A percentile compares a stretch with the other conserved stretches of the same genome.
phyloP scores from a whole-genome alignment of 495 filamentous ascomycete species.

The Bryoglossum gracile region DNA sequence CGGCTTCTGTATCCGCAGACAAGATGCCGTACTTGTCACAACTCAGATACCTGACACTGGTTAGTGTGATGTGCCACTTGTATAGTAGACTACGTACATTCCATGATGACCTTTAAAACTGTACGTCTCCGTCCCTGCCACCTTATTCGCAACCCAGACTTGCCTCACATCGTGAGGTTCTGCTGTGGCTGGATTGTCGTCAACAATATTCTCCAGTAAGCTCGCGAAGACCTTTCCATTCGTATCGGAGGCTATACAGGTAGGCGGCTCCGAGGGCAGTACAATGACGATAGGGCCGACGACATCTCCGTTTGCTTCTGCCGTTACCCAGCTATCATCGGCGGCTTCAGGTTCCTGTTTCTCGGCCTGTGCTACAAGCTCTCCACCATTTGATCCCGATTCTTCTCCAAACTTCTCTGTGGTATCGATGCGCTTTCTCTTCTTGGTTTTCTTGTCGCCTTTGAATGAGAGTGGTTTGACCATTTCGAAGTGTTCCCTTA shows the following conservation, averaged over 20 bases:
- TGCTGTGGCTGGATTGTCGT: slow-evolving; percentile 66
- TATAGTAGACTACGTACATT: slow-evolving; percentile 42
- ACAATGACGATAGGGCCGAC: slow-evolving; percentile 78
- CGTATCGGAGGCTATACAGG: slow-evolving; percentile 74
- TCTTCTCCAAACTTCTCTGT: slow-evolving; percentile 28
- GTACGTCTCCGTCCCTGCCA: slow-evolving; percentile 72
- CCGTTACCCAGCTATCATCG: slow-evolving; percentile 86
- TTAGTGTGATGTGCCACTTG: background rate
- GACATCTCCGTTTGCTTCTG: slow-evolving; percentile 66
- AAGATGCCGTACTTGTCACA: slow-evolving; percentile 80
- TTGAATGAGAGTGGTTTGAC: slow-evolving; percentile 89
- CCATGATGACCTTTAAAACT: slow-evolving; percentile 87
- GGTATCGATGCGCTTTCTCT: slow-evolving; percentile 62
- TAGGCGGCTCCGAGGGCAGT: slow-evolving; percentile 59
- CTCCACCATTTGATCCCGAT: slow-evolving; percentile 37
- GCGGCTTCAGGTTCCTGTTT: slow-evolving; percentile 34
- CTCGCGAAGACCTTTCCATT: slow-evolving; percentile 78
- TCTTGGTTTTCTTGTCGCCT: slow-evolving; percentile 92
- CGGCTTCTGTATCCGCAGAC: slow-evolving; percentile 68
- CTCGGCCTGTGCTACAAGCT: slow-evolving; percentile 26
- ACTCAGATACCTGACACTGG: slow-evolving; percentile 63
- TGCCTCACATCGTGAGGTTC: slow-evolving; percentile 93
- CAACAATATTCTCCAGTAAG: slow-evolving; percentile 73
- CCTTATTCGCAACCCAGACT: slow-evolving; percentile 85
- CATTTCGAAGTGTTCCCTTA: too few relatives aligned